Evolutionary conservation across 2,329 filamentous ascomycete species (phyloP), one percentile per base, ranked within the genome.

Genomic region (Pseudogymnoascus pannorum): DNA sequence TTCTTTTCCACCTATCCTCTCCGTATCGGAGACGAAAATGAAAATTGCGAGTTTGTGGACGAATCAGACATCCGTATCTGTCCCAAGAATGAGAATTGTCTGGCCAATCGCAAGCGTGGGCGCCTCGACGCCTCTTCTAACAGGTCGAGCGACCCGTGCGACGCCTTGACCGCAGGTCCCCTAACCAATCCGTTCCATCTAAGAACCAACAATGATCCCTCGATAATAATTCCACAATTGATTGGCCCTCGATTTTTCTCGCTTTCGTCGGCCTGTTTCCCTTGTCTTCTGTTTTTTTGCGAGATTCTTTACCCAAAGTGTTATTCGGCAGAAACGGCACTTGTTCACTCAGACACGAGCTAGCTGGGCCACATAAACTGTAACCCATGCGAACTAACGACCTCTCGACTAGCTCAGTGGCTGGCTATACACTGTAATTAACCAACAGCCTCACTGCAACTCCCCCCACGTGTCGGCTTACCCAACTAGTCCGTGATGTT

Each of bases 201-300:
- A 51, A 51, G 14, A 20, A 51, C 44, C 44, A 51, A 29, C 44
- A 51, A 51, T 18, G 44, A 51, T 51, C 44, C 44, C 44, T 51
- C 44, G 22, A 16, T n/a, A 9, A 29, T 12, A 51, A 51, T 51
- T 51, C 24, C 24, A 24, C 24, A 4, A 51, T 51, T 7, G 44
- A 51, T 51, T 51, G 44, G 44, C 44, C 29, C 44, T 51, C 44
- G 44, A 51, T 51, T 51, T 51, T 51, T 51, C 22, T 51, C 44
- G 44, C 44, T 29, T 51, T 51, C 44, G 44, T 51, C 44, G 44
- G 44, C 44, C 44, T 51, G 22, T 29, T 16, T 29, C 44, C 44
- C 44, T 29, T 51, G 44, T 51, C 44, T 51, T 51, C 22, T 29
- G n/a, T n/a, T 51, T 51, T 22, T 51, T 51, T 8, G 44, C 44